These are phyloP conservation scores for Diutina scorzettiae DNA, from an alignment of 1,139 yeast genomes.

Conservation along the genomic window DNA sequence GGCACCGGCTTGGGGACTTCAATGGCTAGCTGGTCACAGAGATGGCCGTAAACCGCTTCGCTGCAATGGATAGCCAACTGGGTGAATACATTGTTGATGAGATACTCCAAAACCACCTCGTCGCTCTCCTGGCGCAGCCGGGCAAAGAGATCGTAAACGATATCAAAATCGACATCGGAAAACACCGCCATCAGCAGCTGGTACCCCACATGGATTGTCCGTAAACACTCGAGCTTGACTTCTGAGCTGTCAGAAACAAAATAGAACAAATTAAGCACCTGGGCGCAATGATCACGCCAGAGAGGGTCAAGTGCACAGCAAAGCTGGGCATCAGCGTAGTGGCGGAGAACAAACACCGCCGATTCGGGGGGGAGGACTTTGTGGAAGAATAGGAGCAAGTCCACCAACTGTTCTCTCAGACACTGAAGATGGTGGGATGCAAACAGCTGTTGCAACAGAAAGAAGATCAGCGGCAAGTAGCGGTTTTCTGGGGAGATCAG, in stretches of 20 bases:
- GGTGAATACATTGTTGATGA: slow-evolving; percentile 13
- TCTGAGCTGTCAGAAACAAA: slow-evolving; percentile 13
- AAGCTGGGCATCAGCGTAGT: slow-evolving; percentile 35
- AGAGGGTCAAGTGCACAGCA: slow-evolving; percentile 43
- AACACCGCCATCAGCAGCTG: slow-evolving; percentile 22
- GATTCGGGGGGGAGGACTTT: slow-evolving; percentile 17
- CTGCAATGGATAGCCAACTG: neutral
- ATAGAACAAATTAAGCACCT: slow-evolving; percentile 37
- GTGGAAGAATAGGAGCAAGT: slow-evolving; percentile 28
- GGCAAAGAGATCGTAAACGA: slow-evolving; percentile 20
- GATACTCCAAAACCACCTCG: slow-evolving; percentile 20
- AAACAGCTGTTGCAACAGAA: slow-evolving; percentile 21
- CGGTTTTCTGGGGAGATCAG: slow-evolving; percentile 18
- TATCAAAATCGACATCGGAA: slow-evolving; percentile 17
- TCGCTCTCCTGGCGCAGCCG: slow-evolving; percentile 19
- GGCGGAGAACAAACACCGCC: slow-evolving; percentile 30
- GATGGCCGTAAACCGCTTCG: neutral
- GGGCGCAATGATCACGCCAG: slow-evolving; percentile 40
- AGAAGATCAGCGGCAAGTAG: slow-evolving; percentile 25
- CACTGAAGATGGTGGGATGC: slow-evolving; percentile 30
- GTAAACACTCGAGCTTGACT: slow-evolving; percentile 29
- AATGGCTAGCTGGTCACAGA: neutral
- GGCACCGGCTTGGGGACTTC: neutral
- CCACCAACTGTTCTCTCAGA: slow-evolving; percentile 32
- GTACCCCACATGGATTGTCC: slow-evolving; percentile 31